Percentiles rank a stretch among this genome's conserved stretches.
Evolutionary conservation across 768 basidiomycete species (phyloP).

Genomic region (Gloeophyllum trabeum): DNA sequence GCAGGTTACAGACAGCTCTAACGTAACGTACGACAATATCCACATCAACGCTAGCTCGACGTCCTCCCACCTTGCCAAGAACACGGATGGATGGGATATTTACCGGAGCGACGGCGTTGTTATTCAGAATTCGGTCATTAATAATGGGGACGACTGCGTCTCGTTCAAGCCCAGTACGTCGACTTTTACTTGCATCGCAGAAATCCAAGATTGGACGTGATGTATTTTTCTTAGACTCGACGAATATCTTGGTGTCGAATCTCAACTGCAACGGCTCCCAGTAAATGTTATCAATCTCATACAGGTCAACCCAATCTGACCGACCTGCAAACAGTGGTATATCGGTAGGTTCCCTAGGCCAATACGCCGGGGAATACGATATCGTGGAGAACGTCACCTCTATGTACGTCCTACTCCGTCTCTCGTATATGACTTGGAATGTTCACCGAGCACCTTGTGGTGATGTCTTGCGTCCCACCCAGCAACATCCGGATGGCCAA

Average conservation of each 20-base stretch:
- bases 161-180: conserved; percentile 40
- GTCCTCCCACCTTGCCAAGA: conserved; percentile 28
- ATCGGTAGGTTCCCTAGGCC: conserved; percentile 49
- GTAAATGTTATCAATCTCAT: conserved; percentile 18
- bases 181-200: background rate
- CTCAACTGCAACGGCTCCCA: conserved; percentile 50
- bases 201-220: background rate
- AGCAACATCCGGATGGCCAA: conserved; percentile 51
- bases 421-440: no score
- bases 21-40: conserved; percentile 34
- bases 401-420: conserved; percentile 21
- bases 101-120: conserved; percentile 42
- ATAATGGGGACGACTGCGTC: conserved; percentile 50
- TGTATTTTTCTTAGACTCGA: conserved; percentile 23
- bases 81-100: conserved; percentile 58
- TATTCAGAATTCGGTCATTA: conserved; percentile 37
- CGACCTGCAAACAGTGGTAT: conserved; percentile 29
- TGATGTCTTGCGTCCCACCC: background rate
- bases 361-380: conserved; percentile 36
- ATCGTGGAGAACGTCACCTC: conserved; percentile 52
- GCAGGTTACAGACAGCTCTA: conserved; percentile 36
- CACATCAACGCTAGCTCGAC: conserved; percentile 35
- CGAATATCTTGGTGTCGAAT: conserved; percentile 45
- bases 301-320: background rate
- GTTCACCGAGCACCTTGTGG: background rate